Evolutionary conservation across 768 basidiomycete species (phyloP), one percentile per base, ranked within the genome.

Genomic region (Panellus pusillus): DNA sequence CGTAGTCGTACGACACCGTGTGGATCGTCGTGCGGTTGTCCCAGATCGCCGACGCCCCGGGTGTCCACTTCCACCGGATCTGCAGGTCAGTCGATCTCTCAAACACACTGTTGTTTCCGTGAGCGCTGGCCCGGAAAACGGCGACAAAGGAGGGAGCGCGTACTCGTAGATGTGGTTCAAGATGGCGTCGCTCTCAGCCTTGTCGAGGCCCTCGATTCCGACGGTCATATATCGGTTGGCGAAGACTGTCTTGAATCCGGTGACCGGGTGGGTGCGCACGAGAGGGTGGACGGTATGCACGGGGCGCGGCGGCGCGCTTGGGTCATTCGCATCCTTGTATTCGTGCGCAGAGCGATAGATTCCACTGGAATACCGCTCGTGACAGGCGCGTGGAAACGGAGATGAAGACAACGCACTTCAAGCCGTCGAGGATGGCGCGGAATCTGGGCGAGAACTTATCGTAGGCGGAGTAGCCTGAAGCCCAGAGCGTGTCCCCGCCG

Each of bases 391-490:
- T 6, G 24, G 24, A 24, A 24, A 24, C 24, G 24, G 24, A 24
- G 24, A 17, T 6, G 32, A 31, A 4, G 17, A 5, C 18, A 14
- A 42, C 46, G 19, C 28, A 55, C 58, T 60, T 60, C 12, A 60
- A 57, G 8, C 70, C 70, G 46, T 74, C 72, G 36, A 76, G 62
- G 50, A 74, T 65, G n/a, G 50, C 47, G 20, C 64, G 61, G 52
- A 66, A 65, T 15, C 61, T 52, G 9, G 74, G 72, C 12, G 72
- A 73, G 32, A 78, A 69, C 4, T 72, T 67, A 59, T 73, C 71
- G 66, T 75, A 78, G 8, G 71, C 74, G 46, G 70, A 68, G 57
- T 74, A 75, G 1, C 66, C 67, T 4, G 58, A 41, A 18, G 58
- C 58, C 58, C 62, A 63, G 44, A 63, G 56, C 13, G 62, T 63